These are phyloP conservation scores for Globisporangium ultimum DNA, from an alignment of 352 stramenopile species.

Conservation along the genomic window DNA sequence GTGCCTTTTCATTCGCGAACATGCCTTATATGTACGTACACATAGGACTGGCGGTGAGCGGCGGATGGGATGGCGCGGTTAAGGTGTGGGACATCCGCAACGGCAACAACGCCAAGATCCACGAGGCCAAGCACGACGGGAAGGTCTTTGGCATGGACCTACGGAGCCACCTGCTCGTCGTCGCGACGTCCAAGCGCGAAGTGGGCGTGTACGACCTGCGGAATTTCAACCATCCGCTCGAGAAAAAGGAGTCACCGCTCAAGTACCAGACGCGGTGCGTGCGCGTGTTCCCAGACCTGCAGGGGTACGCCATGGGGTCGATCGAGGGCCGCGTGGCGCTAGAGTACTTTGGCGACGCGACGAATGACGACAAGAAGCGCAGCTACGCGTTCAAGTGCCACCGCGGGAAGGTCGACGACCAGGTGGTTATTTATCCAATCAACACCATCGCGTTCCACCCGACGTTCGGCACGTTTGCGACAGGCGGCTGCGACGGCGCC, in stretches of 20 bases:
- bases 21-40: background rate
- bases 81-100: slow-evolving; percentile 71
- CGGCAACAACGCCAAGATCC: slow-evolving; percentile 41
- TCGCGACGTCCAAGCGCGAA: slow-evolving; percentile 48
- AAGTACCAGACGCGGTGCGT: slow-evolving; percentile 93
- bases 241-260: slow-evolving; percentile 73
- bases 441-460: slow-evolving; percentile 97
- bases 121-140: slow-evolving; percentile 33
- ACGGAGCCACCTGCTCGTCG: slow-evolving; percentile 51
- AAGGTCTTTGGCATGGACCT: slow-evolving; percentile 77
- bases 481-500: slow-evolving; percentile 92
- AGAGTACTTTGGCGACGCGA: slow-evolving; percentile 90
- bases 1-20: background rate
- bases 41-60: slow-evolving; percentile 45
- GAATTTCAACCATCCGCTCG: slow-evolving; percentile 56
- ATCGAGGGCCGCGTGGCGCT: slow-evolving; percentile 97
- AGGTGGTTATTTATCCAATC: slow-evolving; percentile 92
- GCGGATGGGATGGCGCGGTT: slow-evolving; percentile 64
- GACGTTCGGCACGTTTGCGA: slow-evolving; percentile 92
- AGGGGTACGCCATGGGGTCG: slow-evolving; percentile 90
- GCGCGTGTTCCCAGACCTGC: slow-evolving; percentile 60
- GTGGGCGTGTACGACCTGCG: slow-evolving; percentile 83
- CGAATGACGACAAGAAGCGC: slow-evolving; percentile 31
- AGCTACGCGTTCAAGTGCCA: slow-evolving; percentile 99
- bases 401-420: slow-evolving; percentile 80